Percentiles rank a stretch among this genome's conserved stretches.
Conservation (phyloP, 129 eudicot genomes). For the Flaveria trinervia region DNA sequence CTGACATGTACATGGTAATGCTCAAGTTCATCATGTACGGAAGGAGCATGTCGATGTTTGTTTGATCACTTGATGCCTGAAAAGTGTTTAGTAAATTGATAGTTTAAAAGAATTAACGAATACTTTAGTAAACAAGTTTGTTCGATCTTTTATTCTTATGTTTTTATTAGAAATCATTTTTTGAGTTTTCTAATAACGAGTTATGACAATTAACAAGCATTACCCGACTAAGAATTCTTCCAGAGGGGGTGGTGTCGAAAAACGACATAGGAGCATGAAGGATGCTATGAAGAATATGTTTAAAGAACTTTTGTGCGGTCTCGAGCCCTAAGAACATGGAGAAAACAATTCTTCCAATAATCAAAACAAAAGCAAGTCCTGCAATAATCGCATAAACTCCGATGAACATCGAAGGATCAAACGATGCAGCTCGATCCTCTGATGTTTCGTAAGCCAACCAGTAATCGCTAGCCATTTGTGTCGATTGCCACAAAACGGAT, state of each 20-base stretch:
- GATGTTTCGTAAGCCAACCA: constrained; percentile 81
- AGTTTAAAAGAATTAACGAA: neutral
- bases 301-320: constrained; percentile 62
- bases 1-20: constrained; percentile 47
- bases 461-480: constrained; percentile 60
- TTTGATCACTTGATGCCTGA: constrained; percentile 81
- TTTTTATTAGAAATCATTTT: no score
- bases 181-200: no score
- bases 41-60: constrained; percentile 55
- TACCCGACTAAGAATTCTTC: constrained; percentile 79
- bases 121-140: no score
- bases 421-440: constrained; percentile 31
- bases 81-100: neutral
- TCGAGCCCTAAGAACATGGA: constrained; percentile 49
- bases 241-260: constrained; percentile 82
- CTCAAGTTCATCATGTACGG: constrained; percentile 52
- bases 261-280: constrained; percentile 88
- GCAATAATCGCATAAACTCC: constrained; percentile 50
- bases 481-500: constrained; percentile 50
- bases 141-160: no score
- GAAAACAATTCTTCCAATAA: constrained; percentile 37
- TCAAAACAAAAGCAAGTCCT: constrained; percentile 34
- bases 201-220: neutral
- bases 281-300: constrained; percentile 48
- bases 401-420: constrained; percentile 47